These are phyloP conservation scores for Nemania abortiva DNA, from an alignment of 2,329 filamentous ascomycete genomes.

Conservation along the genomic window DNA sequence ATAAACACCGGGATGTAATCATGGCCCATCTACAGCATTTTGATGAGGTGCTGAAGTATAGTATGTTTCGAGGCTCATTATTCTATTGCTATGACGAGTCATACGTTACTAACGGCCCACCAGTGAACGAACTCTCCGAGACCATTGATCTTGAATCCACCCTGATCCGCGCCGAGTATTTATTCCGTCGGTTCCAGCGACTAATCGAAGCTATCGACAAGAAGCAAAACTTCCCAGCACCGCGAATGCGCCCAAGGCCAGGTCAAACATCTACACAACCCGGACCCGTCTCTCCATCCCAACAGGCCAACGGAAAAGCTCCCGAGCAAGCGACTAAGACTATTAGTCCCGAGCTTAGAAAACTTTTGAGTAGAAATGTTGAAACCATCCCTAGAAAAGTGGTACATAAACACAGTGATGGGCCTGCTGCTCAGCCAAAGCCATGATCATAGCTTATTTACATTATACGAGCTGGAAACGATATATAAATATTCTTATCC, in stretches of 20 bases:
- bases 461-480: conserved; percentile 33
- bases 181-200: conserved; percentile 89
- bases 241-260: conserved; percentile 50
- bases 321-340: conserved; percentile 58
- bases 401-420: conserved; percentile 46
- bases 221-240: conserved; percentile 83
- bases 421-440: conserved; percentile 39
- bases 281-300: conserved; percentile 34
- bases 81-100: conserved; percentile 23
- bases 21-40: conserved; percentile 95
- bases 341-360: conserved; percentile 69
- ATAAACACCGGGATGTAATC: conserved; percentile 96
- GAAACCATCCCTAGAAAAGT: conserved; percentile 49
- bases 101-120: conserved; percentile 34
- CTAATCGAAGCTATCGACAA: conserved; percentile 93
- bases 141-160: conserved; percentile 92
- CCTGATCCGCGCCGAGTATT: conserved; percentile 85
- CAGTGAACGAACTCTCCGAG: conserved; percentile 93
- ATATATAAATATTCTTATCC: conserved; percentile 13
- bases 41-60: conserved; percentile 96
- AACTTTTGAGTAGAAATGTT: conserved; percentile 60
- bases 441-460: not conserved
- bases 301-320: conserved; percentile 52
- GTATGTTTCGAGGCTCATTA: conserved; percentile 63
- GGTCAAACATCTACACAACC: conserved; percentile 39